A percentile compares a stretch with the other conserved stretches of the same genome.
Evolutionary conservation across 371 early-diverging fungal genomes (phyloP).

Genomic region (Lichtheimia corymbifera): DNA sequence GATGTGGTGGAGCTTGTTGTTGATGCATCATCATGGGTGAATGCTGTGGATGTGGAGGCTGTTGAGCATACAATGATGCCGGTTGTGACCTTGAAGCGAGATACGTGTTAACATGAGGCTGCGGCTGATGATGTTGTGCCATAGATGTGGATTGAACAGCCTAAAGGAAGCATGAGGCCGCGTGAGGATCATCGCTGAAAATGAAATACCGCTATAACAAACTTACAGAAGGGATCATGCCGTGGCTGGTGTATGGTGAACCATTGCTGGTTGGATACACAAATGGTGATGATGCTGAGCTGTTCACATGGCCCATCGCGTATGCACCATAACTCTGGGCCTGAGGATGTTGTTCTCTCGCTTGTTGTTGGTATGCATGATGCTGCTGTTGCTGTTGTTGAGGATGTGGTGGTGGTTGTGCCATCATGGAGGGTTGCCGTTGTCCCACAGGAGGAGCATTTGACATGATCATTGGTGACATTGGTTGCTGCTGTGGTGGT

Average conservation of each 20-base stretch:
- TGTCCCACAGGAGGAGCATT: neutral
- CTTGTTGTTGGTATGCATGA: neutral
- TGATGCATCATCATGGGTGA: constrained; percentile 12
- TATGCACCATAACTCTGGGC: constrained; percentile 7
- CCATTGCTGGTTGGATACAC: constrained; percentile 1
- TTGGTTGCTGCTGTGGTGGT: constrained; percentile 12
- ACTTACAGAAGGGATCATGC: constrained; percentile 1
- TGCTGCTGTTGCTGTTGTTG: constrained; percentile 1
- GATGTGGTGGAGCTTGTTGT: neutral
- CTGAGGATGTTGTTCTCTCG: neutral
- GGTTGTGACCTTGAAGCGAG: constrained; percentile 6
- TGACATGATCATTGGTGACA: constrained; percentile 6
- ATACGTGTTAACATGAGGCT: neutral
- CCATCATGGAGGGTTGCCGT: constrained; percentile 4
- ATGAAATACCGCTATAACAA: neutral
- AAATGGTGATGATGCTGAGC: constrained; percentile 6
- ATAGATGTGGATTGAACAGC: no score
- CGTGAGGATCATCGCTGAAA: no score
- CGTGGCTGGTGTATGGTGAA: neutral
- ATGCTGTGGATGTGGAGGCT: constrained; percentile 7
- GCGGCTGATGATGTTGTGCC: no score
- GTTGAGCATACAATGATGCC: constrained; percentile 12
- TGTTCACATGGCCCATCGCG: neutral
- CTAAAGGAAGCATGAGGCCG: no score
- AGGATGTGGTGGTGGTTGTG: constrained; percentile 2